Base-by-base conservation (phyloP, 1,284 basidiomycete genomes). In the Fistulina hepatica region DNA sequence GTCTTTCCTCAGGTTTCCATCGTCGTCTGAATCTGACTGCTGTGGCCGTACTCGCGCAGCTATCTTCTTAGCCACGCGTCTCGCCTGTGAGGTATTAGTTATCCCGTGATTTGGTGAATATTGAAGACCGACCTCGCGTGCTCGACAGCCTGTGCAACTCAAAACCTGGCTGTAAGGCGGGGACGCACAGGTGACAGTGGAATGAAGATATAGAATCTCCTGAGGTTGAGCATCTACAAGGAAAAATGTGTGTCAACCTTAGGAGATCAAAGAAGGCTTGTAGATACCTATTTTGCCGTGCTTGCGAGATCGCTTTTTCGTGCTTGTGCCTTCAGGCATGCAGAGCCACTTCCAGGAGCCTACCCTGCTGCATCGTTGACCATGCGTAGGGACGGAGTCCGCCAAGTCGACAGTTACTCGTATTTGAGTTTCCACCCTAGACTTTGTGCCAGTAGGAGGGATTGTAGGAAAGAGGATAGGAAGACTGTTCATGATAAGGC, bases 361-460 rank as follows among this genome's bases (percentile, higher is more conserved):
- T 19, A 90, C 72, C 32, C 75, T 69, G 51, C 82, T 74, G 48
- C 84, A 83, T 46, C 72, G 74, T 48, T 59, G 56, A 6, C 73
- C 67, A 43, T 81, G 74, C 4, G 77, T 72, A 5, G 76, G 69
- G 49, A 67, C 76, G 12, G 73, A 64, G 46, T 77, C 73, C 11
- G 81, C 79, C 34, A 90, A 65, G 51, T 85, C 80, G 34, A 91
- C 65, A 8, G 77, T 76, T 25, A 91, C 72, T 52, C 88, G 76
- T 36, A 92, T 78, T 63, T 92, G 91, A 1, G 91, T 95, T 58
- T 95, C 92, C 16, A 95, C 91, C 17, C 91, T 76, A 35, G 86
- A 91, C 60, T 94, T 93, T n/a, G 90, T 83, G 19, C 90, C 91
- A 26, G 67, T 63, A 48, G 79, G 72, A 7, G 90, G 88, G 28